Conservation (phyloP, 2,329 filamentous ascomycete species). For the Cladosporium sp. region DNA sequence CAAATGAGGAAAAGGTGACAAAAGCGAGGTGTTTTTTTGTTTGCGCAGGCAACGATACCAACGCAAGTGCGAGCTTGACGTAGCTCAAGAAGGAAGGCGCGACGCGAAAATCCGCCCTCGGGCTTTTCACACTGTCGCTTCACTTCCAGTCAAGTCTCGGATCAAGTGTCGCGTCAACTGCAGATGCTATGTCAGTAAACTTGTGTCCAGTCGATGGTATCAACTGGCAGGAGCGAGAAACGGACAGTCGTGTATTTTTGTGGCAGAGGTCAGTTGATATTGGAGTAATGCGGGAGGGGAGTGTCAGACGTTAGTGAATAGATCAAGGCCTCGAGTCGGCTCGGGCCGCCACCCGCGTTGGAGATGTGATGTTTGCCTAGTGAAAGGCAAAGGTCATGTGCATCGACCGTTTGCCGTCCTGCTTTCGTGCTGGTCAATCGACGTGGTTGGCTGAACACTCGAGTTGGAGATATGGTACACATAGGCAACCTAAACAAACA, state of each 20-base stretch:
- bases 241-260: neutral
- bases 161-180: neutral
- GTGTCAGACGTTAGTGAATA: conserved; percentile 8
- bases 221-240: neutral
- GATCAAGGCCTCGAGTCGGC: neutral
- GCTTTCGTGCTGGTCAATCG: neutral
- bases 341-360: neutral
- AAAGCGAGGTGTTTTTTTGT: neutral
- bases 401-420: neutral
- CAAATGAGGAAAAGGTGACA: neutral
- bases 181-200: neutral
- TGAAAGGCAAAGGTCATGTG: neutral
- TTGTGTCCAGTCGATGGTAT: neutral
- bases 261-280: neutral
- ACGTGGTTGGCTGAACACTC: neutral
- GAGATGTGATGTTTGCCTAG: neutral
- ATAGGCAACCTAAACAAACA: neutral
- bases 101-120: neutral
- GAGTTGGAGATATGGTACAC: neutral
- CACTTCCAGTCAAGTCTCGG: neutral
- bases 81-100: neutral
- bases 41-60: neutral
- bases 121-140: neutral
- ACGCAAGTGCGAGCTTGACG: neutral
- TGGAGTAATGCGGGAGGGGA: neutral